A percentile compares a stretch with the other conserved stretches of the same genome.
These are phyloP conservation scores for Lanmaoa pseudosensibilis DNA, from an alignment of 768 basidiomycete genomes.

Conservation along the genomic window DNA sequence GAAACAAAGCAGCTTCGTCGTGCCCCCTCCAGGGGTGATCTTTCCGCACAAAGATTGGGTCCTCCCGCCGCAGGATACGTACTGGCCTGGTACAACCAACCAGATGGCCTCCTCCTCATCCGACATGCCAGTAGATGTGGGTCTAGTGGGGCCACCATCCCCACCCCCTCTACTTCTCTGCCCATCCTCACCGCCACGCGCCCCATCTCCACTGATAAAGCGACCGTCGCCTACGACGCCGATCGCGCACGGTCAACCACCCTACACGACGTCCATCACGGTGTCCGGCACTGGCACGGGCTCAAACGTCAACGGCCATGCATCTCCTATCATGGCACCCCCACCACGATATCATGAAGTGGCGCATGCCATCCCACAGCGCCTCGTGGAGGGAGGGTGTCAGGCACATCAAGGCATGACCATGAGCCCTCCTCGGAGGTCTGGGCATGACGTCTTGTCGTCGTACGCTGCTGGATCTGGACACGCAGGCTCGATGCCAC, in stretches of 20 bases:
- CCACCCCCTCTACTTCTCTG: conserved; percentile 15
- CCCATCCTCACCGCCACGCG: conserved; percentile 14
- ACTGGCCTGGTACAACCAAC: conserved; percentile 5
- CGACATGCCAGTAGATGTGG: neutral
- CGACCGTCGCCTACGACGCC: conserved; percentile 16
- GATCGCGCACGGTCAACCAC: conserved; percentile 8
- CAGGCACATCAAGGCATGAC: conserved; percentile 20
- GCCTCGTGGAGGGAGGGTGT: conserved; percentile 27
- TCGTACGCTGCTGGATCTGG: neutral
- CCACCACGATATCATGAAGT: conserved; percentile 25
- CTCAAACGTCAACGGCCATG: conserved; percentile 7
- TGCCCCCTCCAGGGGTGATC: conserved; percentile 30
- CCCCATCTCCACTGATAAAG: conserved; percentile 10
- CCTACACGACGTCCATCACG: neutral
- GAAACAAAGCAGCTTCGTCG: conserved; percentile 13
- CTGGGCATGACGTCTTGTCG: conserved; percentile 13
- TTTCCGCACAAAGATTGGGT: conserved; percentile 25
- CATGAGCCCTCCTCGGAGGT: conserved; percentile 18
- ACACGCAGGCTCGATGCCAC: neutral
- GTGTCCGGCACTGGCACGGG: neutral
- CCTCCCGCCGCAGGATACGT: conserved; percentile 11
- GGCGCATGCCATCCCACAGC: conserved; percentile 3
- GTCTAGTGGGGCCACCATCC: conserved; percentile 8
- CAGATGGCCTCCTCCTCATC: conserved; percentile 9
- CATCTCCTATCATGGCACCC: conserved; percentile 13